Conservation (phyloP, 176 grass and related monocot species). For the Pontederia paniculata region DNA sequence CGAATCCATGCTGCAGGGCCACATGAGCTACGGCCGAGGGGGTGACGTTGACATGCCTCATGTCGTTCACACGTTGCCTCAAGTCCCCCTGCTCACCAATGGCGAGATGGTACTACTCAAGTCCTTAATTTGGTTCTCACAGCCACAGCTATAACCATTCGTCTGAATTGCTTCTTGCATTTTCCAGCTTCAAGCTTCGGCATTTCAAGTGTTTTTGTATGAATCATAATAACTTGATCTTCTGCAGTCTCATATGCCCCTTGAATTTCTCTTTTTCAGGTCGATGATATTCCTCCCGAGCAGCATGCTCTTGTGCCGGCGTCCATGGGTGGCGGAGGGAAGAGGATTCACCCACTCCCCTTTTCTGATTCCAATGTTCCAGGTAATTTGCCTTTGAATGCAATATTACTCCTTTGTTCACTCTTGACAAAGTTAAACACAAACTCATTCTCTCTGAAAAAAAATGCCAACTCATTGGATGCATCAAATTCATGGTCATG, state of each 20-base stretch:
- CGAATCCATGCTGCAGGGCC: conserved; percentile 50
- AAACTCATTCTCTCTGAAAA: not conserved
- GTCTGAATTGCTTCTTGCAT: not conserved
- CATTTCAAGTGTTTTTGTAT: not conserved
- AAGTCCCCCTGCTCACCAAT: conserved; percentile 84
- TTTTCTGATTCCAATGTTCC: conserved; percentile 58
- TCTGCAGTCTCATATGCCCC: not conserved
- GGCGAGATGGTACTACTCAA: conserved; percentile 52
- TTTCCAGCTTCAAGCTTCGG: not conserved
- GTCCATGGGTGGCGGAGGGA: conserved; percentile 62
- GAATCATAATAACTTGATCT: not conserved
- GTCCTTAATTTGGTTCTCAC: not conserved
- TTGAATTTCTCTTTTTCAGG: conserved; percentile 14
- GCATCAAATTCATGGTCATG: not conserved
- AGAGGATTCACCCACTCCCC: conserved; percentile 87
- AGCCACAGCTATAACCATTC: not conserved
- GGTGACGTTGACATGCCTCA: conserved; percentile 29
- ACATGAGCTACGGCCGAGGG: conserved; percentile 73
- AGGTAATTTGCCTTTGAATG: conserved; percentile 19
- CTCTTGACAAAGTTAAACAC: not conserved
- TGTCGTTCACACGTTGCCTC: conserved; percentile 35
- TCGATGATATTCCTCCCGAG: conserved; percentile 85
- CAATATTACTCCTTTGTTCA: not conserved
- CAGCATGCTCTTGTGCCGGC: conserved; percentile 91
- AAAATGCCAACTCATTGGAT: not conserved